Evolutionary conservation across 2,329 filamentous ascomycete genomes (phyloP).

Genomic region (Scolecobasidium constrictum): DNA sequence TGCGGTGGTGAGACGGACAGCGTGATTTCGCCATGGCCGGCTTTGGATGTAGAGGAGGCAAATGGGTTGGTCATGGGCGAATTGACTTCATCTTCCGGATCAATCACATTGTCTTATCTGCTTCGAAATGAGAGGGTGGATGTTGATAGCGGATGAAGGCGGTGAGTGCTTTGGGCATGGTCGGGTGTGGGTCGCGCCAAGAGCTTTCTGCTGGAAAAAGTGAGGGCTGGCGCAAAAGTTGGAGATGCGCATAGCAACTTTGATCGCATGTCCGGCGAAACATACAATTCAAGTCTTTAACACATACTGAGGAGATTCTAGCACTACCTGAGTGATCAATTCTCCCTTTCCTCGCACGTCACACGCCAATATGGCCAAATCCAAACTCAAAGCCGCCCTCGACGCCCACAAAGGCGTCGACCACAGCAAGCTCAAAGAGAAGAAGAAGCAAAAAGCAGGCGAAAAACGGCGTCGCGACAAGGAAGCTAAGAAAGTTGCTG

Average conservation of each 20-base stretch:
- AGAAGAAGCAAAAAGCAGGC: neutral
- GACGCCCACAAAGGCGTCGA: neutral
- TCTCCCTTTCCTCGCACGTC: too few relatives aligned
- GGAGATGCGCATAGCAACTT: too few relatives aligned
- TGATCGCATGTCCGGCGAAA: too few relatives aligned
- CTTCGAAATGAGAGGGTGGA: too few relatives aligned
- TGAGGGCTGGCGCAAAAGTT: neutral
- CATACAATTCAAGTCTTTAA: too few relatives aligned
- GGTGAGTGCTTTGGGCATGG: neutral
- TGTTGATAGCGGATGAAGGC: constrained; percentile 1
- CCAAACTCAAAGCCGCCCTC: neutral
- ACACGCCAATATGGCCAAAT: too few relatives aligned
- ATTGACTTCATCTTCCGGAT: neutral
- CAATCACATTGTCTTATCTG: neutral
- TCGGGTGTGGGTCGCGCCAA: neutral
- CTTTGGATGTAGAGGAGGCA: constrained; percentile 57
- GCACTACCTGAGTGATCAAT: too few relatives aligned
- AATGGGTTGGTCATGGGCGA: constrained; percentile 54
- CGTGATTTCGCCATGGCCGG: constrained; percentile 70
- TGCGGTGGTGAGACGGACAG: constrained; percentile 61
- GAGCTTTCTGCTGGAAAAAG: neutral
- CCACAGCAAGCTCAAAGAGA: neutral
- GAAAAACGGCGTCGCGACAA: neutral
- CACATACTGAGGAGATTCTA: too few relatives aligned
- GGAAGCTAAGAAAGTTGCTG: neutral